Percentiles rank a stretch among this genome's conserved stretches.
These are phyloP conservation scores for Porcisia hertigi DNA, from an alignment of 208 protist species.

Conservation along the genomic window DNA sequence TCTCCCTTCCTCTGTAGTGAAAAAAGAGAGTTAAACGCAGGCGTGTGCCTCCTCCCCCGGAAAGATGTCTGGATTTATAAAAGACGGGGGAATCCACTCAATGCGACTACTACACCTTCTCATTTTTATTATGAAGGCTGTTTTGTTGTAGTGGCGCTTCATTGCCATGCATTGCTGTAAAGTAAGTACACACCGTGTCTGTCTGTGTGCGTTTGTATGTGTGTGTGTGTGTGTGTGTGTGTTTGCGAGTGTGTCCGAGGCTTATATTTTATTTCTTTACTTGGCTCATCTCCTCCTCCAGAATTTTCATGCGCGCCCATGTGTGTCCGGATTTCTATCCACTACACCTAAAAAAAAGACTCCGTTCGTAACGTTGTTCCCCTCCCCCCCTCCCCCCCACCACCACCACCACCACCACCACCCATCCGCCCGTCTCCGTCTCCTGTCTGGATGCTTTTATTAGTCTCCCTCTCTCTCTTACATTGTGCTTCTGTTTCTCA, in stretches of 20 bases:
- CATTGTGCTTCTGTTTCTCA: neutral
- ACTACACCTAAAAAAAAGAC: too few species aligned
- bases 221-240: constrained; percentile 24
- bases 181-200: neutral
- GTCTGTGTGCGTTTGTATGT: neutral
- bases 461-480: neutral
- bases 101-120: neutral
- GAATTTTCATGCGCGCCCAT: too few species aligned
- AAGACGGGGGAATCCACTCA: too few species aligned
- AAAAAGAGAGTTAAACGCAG: too few species aligned
- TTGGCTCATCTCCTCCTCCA: too few species aligned
- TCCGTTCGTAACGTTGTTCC: too few species aligned
- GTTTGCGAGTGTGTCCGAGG: constrained; percentile 6
- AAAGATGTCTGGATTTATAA: too few species aligned
- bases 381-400: neutral
- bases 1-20: neutral
- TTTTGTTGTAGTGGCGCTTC: neutral
- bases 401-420: too few species aligned
- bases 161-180: neutral
- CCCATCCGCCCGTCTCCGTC: neutral
- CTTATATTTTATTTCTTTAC: too few species aligned
- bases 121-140: neutral
- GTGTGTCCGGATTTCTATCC: too few species aligned
- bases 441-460: neutral
- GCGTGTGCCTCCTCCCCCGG: too few species aligned